Evolutionary conservation across 2,329 filamentous ascomycete species (phyloP).

Genomic region (Scedosporium dehoogii): DNA sequence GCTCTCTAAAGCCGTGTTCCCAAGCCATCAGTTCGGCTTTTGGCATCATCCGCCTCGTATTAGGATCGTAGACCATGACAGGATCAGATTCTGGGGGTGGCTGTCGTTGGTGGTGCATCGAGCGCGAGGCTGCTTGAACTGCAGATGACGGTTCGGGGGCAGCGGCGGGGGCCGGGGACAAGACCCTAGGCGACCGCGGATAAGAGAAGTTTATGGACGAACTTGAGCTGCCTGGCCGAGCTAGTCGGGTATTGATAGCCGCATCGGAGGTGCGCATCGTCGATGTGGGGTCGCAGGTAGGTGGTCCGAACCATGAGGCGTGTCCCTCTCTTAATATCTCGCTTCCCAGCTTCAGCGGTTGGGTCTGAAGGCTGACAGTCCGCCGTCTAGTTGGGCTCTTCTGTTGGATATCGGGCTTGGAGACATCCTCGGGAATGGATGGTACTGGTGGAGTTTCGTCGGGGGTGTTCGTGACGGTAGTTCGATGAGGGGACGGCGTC

Average conservation of each 20-base stretch:
- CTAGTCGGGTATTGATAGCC: slow-evolving; percentile 30
- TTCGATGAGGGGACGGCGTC: slow-evolving; percentile 54
- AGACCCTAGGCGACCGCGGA: slow-evolving; percentile 32
- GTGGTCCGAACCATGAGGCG: slow-evolving; percentile 40
- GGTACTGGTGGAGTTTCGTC: slow-evolving; percentile 64
- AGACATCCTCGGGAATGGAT: slow-evolving; percentile 47
- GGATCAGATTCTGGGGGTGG: slow-evolving; percentile 21
- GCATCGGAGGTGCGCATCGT: slow-evolving; percentile 23
- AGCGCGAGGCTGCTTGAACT: not conserved
- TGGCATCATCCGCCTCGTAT: slow-evolving; percentile 53
- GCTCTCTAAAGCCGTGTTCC: slow-evolving; percentile 6
- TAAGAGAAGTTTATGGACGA: slow-evolving; percentile 52
- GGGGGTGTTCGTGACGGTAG: slow-evolving; percentile 26
- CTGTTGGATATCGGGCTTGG: slow-evolving; percentile 10
- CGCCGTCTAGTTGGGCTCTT: slow-evolving; percentile 24
- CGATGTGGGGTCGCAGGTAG: slow-evolving; percentile 26
- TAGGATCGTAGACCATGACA: slow-evolving; percentile 52
- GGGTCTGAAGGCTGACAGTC: slow-evolving; percentile 32
- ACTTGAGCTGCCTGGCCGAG: slow-evolving; percentile 34
- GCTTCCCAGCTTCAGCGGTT: slow-evolving; percentile 43
- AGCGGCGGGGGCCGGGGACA: slow-evolving; percentile 20
- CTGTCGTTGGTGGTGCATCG: slow-evolving; percentile 2
- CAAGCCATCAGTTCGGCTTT: slow-evolving; percentile 14
- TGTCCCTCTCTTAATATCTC: slow-evolving; percentile 34
- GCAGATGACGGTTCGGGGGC: slow-evolving; percentile 17